Conservation (phyloP, 2,329 filamentous ascomycete genomes). For the Talaromyces islandicus region DNA sequence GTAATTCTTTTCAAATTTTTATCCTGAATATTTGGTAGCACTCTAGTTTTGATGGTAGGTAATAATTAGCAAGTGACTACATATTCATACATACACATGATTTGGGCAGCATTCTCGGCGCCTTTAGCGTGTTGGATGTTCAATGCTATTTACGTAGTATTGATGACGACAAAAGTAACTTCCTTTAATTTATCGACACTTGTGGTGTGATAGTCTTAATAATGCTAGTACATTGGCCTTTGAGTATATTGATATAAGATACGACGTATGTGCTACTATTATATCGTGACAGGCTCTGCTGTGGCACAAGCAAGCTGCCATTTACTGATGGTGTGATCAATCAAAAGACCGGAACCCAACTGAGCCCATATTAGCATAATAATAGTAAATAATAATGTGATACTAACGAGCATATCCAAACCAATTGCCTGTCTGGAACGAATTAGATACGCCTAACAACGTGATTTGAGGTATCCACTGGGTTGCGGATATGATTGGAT, state of each 20-base stretch:
- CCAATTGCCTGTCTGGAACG: neutral
- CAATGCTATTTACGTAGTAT: too few species aligned
- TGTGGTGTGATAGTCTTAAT: too few species aligned
- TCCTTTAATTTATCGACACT: neutral
- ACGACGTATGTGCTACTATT: neutral
- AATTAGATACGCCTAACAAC: neutral
- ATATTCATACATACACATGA: neutral
- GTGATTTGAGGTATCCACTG: too few species aligned
- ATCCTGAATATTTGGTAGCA: too few species aligned
- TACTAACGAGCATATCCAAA: too few species aligned
- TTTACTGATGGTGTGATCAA: neutral
- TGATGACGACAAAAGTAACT: too few species aligned
- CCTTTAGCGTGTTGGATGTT: neutral
- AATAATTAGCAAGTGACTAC: neutral
- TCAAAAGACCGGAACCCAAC: neutral
- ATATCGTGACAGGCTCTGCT: neutral
- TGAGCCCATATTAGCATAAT: neutral
- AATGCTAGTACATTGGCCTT: neutral
- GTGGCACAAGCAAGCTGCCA: neutral
- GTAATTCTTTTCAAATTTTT: neutral
- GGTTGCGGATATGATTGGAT: neutral
- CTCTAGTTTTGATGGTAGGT: too few species aligned
- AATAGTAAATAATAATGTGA: neutral
- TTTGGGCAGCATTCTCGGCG: neutral
- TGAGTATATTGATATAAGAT: neutral